Evolutionary conservation across 2,329 filamentous ascomycete species (phyloP), one percentile per base, ranked within the genome.

Genomic region (Colletotrichum sp.): DNA sequence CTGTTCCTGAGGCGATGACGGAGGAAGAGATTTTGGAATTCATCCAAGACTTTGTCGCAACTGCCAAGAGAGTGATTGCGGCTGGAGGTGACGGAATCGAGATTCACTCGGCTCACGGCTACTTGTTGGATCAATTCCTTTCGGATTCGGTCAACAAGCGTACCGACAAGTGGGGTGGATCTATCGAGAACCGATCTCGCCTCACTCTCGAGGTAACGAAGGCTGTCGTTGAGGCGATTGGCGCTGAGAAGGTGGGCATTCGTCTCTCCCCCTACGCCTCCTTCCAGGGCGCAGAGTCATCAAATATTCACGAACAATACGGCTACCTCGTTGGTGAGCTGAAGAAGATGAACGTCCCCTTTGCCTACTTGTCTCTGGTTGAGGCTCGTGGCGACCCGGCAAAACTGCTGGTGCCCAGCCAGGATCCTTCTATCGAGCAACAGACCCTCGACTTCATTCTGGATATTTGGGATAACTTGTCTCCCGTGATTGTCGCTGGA

Each of bases 81-180:
- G 90, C 89, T 8, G 93, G 93, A 0, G 91, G 91, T 55, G 93
- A 95, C 80, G 90, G 89, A 8, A 90, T 95, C 71, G 93, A 95
- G 77, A 82, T 85, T 26, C 84, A 87, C 73, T 83, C 78, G 0
- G 88, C 89, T 4, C 90, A 91, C 64, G 89, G 90, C 1, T 93
- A 92, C 78, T 81, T 93, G 3, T 83, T 92, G 8, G 89, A 91
- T 68, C 90, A 92, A 60, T 93, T 93, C 81, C 85, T 90, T 3
- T 89, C 85, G 0, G 80, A 82, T 60, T 76, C 76, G 0, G 72
- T 81, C 8, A 83, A 83, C 55, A 81, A 84, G 67, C 84, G 89
- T 28, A 90, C 87, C 2, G 89, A 91, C 79, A 78, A 84, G 67
- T 90, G 89, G 76, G 89, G 89, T 21, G 89, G 89, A 4, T 84